Evolutionary conservation across 257 asterid species (phyloP).

Genomic region (Leptodermis oblonga): DNA sequence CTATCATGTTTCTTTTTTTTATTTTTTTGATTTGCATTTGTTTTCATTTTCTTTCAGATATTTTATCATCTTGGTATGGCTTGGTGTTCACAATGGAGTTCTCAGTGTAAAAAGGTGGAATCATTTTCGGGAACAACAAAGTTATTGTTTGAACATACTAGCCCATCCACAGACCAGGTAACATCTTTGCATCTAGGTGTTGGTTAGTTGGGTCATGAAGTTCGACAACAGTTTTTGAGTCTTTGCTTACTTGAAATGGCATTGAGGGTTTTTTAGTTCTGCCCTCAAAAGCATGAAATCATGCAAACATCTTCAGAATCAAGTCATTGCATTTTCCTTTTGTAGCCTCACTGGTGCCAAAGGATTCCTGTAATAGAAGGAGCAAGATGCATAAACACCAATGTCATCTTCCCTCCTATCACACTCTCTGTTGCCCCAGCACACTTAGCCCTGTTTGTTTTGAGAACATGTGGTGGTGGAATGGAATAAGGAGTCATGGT

Average conservation of each 20-base stretch:
- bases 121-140: conserved; percentile 36
- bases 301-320: neutral
- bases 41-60: conserved; percentile 43
- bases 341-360: neutral
- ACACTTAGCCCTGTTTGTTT: too few relatives aligned
- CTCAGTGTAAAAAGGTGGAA: conserved; percentile 33
- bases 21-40: too few relatives aligned
- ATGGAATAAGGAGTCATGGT: too few relatives aligned
- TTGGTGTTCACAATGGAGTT: conserved; percentile 81
- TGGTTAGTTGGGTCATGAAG: neutral
- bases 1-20: neutral
- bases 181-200: neutral
- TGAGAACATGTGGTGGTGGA: too few relatives aligned
- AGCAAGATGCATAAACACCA: neutral
- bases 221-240: neutral
- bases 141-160: conserved; percentile 49
- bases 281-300: neutral
- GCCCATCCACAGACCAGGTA: conserved; percentile 71
- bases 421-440: neutral
- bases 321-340: neutral
- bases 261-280: neutral
- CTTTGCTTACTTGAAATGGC: neutral
- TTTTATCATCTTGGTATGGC: conserved; percentile 93
- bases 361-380: neutral
- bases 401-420: neutral